A percentile compares a stretch with the other conserved stretches of the same genome.
These are phyloP conservation scores for Blakeslea trispora DNA, from an alignment of 371 early-diverging fungal species.

Conservation along the genomic window DNA sequence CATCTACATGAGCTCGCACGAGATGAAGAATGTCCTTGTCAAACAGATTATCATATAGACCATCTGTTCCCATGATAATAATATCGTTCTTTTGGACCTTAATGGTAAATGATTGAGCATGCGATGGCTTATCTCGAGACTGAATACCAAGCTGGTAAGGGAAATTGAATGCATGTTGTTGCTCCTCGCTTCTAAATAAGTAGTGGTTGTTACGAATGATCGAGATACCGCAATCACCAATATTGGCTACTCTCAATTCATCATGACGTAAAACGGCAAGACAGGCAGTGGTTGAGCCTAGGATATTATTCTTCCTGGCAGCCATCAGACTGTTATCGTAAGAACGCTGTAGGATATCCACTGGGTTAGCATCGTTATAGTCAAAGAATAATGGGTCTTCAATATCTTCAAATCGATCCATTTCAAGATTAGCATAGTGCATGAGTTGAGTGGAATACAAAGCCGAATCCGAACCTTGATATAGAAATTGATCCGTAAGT, in stretches of 20 bases:
- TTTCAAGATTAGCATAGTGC: constrained; percentile 85
- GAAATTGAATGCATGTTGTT: constrained; percentile 83
- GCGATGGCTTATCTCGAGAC: constrained; percentile 66
- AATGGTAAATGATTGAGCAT: constrained; percentile 74
- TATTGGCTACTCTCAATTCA: constrained; percentile 88
- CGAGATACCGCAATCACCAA: constrained; percentile 93
- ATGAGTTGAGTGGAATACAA: constrained; percentile 88
- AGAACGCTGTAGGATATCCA: constrained; percentile 74
- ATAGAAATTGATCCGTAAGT: constrained; percentile 19
- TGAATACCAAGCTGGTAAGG: constrained; percentile 80
- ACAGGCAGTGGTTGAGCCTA: constrained; percentile 92
- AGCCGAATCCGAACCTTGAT: constrained; percentile 80
- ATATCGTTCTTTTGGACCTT: constrained; percentile 81
- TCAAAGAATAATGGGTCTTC: constrained; percentile 53
- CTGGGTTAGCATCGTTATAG: constrained; percentile 77
- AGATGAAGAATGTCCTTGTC: constrained; percentile 80
- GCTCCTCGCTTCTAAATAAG: constrained; percentile 90
- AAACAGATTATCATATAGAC: constrained; percentile 83
- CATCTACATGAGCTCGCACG: constrained; percentile 61
- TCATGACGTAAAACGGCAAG: constrained; percentile 86
- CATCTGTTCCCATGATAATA: constrained; percentile 77
- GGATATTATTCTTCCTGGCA: constrained; percentile 65
- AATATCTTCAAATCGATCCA: constrained; percentile 69
- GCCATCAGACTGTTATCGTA: constrained; percentile 74
- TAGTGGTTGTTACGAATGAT: constrained; percentile 85